phyloP scores from a whole-genome alignment of 1,284 basidiomycete species.

The Wolfiporia cocos region DNA sequence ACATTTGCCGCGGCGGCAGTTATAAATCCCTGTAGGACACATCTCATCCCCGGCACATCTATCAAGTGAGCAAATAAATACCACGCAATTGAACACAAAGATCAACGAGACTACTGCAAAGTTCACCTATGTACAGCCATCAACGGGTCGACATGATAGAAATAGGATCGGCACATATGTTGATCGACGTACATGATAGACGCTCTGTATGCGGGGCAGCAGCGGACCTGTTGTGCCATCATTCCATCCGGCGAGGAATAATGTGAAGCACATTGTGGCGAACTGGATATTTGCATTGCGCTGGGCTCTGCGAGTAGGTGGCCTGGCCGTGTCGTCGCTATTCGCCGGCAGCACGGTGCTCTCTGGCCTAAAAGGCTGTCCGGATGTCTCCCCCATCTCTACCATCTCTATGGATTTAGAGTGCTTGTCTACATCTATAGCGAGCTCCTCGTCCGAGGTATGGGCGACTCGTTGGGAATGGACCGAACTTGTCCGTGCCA shows the following conservation, averaged over 20 bases:
- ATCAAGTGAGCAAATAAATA: constrained; percentile 15
- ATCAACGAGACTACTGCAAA: constrained; percentile 45
- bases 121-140: constrained; percentile 26
- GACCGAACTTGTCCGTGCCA: no score
- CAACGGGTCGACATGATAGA: no score
- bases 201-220: constrained; percentile 45
- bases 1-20: constrained; percentile 42
- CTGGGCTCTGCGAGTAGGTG: constrained; percentile 8
- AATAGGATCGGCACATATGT: no score
- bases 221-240: constrained; percentile 56
- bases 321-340: neutral
- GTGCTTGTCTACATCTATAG: constrained; percentile 3
- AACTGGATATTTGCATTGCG: constrained; percentile 29
- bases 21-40: constrained; percentile 38
- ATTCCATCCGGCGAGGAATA: constrained; percentile 54
- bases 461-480: no score
- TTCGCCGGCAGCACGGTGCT: neutral
- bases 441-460: no score
- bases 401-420: constrained; percentile 2
- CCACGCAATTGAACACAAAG: constrained; percentile 51
- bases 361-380: neutral
- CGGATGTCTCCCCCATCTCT: neutral
- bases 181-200: constrained; percentile 42
- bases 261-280: constrained; percentile 31
- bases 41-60: no score